These are phyloP conservation scores for Saxophila tyrrhenica DNA, from an alignment of 495 filamentous ascomycete species.

Conservation along the genomic window DNA sequence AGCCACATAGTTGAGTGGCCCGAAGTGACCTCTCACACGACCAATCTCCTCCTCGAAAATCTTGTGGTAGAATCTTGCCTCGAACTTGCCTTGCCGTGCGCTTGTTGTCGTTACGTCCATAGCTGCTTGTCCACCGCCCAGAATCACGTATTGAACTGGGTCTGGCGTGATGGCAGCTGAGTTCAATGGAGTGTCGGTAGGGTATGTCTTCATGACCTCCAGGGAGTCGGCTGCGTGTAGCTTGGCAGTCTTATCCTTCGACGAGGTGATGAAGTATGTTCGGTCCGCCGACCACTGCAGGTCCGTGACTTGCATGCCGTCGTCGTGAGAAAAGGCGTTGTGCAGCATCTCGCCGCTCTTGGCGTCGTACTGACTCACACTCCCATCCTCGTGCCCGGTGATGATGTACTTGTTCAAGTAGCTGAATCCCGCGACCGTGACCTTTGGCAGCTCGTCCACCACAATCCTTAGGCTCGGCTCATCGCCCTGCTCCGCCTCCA, in stretches of 20 bases:
- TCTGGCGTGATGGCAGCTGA: conserved; percentile 83
- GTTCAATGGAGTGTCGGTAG: conserved; percentile 92
- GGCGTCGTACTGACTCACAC: conserved; percentile 84
- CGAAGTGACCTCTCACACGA: conserved; percentile 91
- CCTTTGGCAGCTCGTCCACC: conserved; percentile 51
- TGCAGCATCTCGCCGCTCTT: conserved; percentile 40
- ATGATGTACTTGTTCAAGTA: conserved; percentile 89
- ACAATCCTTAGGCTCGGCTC: conserved; percentile 75
- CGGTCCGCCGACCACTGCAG: conserved; percentile 89
- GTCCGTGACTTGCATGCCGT: conserved; percentile 51
- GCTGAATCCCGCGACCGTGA: conserved; percentile 61
- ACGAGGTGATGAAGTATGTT: conserved; percentile 94
- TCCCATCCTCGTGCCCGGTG: conserved; percentile 92
- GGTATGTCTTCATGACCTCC: conserved; percentile 83
- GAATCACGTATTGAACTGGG: conserved; percentile 84
- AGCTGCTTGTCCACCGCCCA: conserved; percentile 94
- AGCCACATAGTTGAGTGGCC: conserved; percentile 81
- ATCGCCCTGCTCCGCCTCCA: conserved; percentile 68
- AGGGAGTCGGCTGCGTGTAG: conserved; percentile 73
- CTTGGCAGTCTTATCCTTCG: conserved; percentile 95
- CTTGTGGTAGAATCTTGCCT: conserved; percentile 98
- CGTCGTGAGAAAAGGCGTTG: conserved; percentile 13
- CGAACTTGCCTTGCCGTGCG: conserved; percentile 92
- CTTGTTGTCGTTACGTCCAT: conserved; percentile 98
- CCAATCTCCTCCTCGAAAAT: conserved; percentile 98